Evolutionary conservation across 73 alveolate species (phyloP), one percentile per base, ranked within the genome.

Genomic region (Paramecium bursaria): DNA sequence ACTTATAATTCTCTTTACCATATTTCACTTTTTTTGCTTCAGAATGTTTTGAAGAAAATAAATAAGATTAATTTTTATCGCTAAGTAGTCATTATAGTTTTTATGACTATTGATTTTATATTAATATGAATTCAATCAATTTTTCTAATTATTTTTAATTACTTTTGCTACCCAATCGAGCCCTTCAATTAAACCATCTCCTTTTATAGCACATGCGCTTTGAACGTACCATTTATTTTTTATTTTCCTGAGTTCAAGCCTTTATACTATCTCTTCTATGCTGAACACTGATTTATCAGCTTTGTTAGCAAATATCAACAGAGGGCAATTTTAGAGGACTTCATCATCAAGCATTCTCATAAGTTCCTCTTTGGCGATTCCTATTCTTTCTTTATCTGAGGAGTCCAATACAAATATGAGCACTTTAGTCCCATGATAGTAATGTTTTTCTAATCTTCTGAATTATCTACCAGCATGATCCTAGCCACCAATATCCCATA

Each of bases 401-500:
- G 92, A 74, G 73, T 92, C 97, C 1, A 92, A 61, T 0, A 92
- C 97, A 50, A 90, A 92, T 0, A 92, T 74, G 1, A 92, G 73
- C 10, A 90, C 94, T 61, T 93, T 91, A 14, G 95, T 92, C 39
- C 87, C 86, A 25, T 95, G 97, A 74, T 93, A 95, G 61, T 95
- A 95, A 52, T 94, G 95, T 61, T 86, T 91, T 97, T 97, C 93
- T 33, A 91, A 88, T 19, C 92, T 92, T 48, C 97, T 77, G 17
- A 90, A 50, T 48, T n/a, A n/a, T n/a, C n/a, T n/a, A n/a, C n/a
- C n/a, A n/a, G n/a, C n/a, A n/a, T 87, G 86, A 14, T 90, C 90
- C 44, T 93, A 85, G 3, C 99, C 99, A 33, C 99, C 96, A 46
- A 95, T 90, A 77, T 95, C 99, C 98, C 99, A 95, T 77, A 95